phyloP scores from a whole-genome alignment of 768 basidiomycete species.

The Leccinum sublutescens region DNA sequence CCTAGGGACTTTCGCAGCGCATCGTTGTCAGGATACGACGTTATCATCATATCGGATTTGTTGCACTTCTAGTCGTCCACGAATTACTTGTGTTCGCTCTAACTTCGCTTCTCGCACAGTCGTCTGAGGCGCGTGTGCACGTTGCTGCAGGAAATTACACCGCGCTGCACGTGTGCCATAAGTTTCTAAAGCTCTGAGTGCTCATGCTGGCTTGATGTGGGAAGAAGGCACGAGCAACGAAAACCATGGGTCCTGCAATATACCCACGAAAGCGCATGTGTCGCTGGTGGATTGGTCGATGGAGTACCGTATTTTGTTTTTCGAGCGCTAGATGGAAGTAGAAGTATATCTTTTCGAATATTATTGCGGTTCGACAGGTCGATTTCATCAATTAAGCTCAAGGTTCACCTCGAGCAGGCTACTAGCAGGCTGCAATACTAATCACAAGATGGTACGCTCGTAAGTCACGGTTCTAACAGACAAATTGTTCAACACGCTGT shows the following conservation, averaged over 20 bases:
- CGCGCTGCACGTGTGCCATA: slow-evolving; percentile 45
- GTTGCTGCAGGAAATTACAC: slow-evolving; percentile 70
- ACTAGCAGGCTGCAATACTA: neutral
- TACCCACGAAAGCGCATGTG: slow-evolving; percentile 58
- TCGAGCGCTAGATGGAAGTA: neutral
- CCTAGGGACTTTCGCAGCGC: slow-evolving; percentile 14
- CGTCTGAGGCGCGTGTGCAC: slow-evolving; percentile 44
- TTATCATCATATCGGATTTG: slow-evolving; percentile 68
- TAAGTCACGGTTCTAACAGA: neutral
- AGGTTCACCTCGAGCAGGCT: slow-evolving; percentile 1
- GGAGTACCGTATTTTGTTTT: slow-evolving; percentile 25
- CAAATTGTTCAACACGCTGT: slow-evolving; percentile 10
- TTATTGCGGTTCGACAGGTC: neutral
- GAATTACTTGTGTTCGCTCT: slow-evolving; percentile 53
- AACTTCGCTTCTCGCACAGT: slow-evolving; percentile 44
- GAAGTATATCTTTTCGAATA: neutral
- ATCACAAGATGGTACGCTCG: neutral
- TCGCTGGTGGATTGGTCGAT: slow-evolving; percentile 61
- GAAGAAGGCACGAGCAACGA: slow-evolving; percentile 39
- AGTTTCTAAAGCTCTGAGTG: slow-evolving; percentile 45
- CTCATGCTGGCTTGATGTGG: slow-evolving; percentile 42
- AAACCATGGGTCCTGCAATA: slow-evolving; percentile 12
- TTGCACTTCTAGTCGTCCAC: slow-evolving; percentile 68
- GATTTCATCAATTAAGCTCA: neutral
- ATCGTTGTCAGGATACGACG: slow-evolving; percentile 44